These are phyloP conservation scores for Penium margaritaceum DNA, from an alignment of 139 green algal species.

Conservation along the genomic window DNA sequence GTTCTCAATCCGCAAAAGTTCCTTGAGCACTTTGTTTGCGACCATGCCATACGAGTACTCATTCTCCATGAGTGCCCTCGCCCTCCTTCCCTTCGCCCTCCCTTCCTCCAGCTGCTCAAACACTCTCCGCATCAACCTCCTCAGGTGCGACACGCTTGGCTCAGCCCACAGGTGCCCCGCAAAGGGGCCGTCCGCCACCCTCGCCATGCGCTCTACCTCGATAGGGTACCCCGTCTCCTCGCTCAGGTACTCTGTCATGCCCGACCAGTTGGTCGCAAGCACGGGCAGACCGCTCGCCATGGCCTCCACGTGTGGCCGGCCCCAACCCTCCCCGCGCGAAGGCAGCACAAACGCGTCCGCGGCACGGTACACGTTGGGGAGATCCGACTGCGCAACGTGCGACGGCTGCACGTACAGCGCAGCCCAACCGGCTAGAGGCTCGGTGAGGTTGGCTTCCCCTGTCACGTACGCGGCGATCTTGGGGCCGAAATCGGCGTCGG, in stretches of 20 bases:
- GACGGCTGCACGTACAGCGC: slow-evolving; percentile 7
- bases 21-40: no score
- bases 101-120: slow-evolving; percentile 26
- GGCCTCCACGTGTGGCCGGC: slow-evolving; percentile 62
- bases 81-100: no score
- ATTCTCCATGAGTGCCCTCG: no score
- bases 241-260: slow-evolving; percentile 51
- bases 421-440: slow-evolving; percentile 19
- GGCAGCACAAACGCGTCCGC: slow-evolving; percentile 73
- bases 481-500: slow-evolving; percentile 21
- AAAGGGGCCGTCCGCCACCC: slow-evolving; percentile 34
- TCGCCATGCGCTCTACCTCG: slow-evolving; percentile 10
- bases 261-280: slow-evolving; percentile 60
- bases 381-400: slow-evolving; percentile 38
- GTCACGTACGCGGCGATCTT: slow-evolving; percentile 26
- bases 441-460: neutral
- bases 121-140: slow-evolving; percentile 30
- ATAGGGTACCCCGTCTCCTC: slow-evolving; percentile 38
- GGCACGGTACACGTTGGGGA: slow-evolving; percentile 50
- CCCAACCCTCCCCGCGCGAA: slow-evolving; percentile 54
- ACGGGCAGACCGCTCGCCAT: slow-evolving; percentile 58
- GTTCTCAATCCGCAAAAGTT: no score
- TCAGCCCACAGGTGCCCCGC: slow-evolving; percentile 39
- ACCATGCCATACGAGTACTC: no score
- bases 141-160: slow-evolving; percentile 19